These are phyloP conservation scores for Thamnidium elegans DNA, from an alignment of 192 early-diverging fungal species.

Conservation along the genomic window DNA sequence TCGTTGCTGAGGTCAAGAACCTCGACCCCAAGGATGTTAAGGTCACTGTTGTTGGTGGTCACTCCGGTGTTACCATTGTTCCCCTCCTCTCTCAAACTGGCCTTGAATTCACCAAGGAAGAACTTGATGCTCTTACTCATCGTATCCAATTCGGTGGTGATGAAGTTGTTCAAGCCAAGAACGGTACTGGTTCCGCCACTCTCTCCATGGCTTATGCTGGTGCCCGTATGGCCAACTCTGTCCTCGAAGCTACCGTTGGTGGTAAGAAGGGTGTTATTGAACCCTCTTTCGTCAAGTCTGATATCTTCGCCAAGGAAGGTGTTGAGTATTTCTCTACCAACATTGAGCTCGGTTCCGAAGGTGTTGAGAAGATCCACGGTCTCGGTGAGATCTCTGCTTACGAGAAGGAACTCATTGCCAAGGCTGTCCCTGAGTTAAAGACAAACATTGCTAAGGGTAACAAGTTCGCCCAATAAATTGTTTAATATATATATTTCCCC, in stretches of 20 bases:
- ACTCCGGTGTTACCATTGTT: slow-evolving; percentile 96
- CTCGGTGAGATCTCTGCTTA: slow-evolving; percentile 76
- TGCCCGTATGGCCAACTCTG: slow-evolving; percentile 87
- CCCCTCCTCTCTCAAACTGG: slow-evolving; percentile 86
- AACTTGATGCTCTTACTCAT: slow-evolving; percentile 85
- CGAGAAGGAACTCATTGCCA: slow-evolving; percentile 83
- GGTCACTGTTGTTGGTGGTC: slow-evolving; percentile 91
- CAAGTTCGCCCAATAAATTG: slow-evolving; percentile 2
- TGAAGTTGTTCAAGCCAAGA: slow-evolving; percentile 99
- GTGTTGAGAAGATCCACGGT: slow-evolving; percentile 84
- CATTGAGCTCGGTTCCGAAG: slow-evolving; percentile 77
- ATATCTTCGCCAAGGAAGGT: slow-evolving; percentile 47
- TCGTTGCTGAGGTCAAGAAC: slow-evolving; percentile 81
- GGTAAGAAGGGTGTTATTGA: slow-evolving; percentile 85
- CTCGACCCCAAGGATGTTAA: slow-evolving; percentile 66
- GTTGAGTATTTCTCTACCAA: slow-evolving; percentile 77
- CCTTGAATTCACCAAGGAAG: slow-evolving; percentile 71
- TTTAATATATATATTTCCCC: slow-evolving; percentile 13
- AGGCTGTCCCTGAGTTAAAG: slow-evolving; percentile 87
- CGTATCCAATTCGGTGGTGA: slow-evolving; percentile 99
- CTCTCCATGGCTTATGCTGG: slow-evolving; percentile 89
- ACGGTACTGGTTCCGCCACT: slow-evolving; percentile 88
- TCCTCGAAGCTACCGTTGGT: slow-evolving; percentile 75
- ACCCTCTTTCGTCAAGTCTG: slow-evolving; percentile 81
- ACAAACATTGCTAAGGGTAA: slow-evolving; percentile 89